Evolutionary conservation across 345 rosid species (phyloP).

Genomic region (Physaria fendleri): DNA sequence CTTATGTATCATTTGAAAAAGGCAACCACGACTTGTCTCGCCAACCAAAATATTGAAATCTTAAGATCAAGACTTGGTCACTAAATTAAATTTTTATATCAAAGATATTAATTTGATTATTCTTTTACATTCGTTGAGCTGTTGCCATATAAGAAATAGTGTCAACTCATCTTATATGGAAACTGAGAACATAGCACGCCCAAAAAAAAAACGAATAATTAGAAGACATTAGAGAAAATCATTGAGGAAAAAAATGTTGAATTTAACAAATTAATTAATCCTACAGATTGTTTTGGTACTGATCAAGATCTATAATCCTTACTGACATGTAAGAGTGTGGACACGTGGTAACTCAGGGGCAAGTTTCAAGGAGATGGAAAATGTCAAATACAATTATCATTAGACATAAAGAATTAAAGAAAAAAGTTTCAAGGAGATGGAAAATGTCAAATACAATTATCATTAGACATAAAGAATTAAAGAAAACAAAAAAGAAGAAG

Average conservation of each 20-base stretch:
- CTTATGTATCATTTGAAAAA: slow-evolving; percentile 3
- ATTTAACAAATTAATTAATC: background rate
- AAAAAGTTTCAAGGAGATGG: background rate
- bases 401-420: background rate
- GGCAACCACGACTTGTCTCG: slow-evolving; percentile 8
- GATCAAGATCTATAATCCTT: background rate
- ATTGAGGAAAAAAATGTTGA: slow-evolving; percentile 5
- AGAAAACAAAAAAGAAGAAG: background rate
- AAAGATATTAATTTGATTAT: background rate
- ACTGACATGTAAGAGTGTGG: background rate
- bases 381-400: slow-evolving; percentile 19
- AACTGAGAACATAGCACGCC: too few species aligned
- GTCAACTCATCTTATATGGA: background rate
- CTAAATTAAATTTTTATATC: background rate
- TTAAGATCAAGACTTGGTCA: slow-evolving; percentile 24
- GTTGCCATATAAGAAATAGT: slow-evolving; percentile 7
- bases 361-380: slow-evolving; percentile 20
- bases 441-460: slow-evolving; percentile 23
- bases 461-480: background rate
- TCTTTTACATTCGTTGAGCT: slow-evolving; percentile 13
- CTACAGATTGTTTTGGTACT: slow-evolving; percentile 6
- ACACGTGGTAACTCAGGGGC: slow-evolving; percentile 30
- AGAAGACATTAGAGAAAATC: too few species aligned
- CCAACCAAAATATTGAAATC: slow-evolving; percentile 6
- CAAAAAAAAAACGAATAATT: too few species aligned